Evolutionary conservation across 805 yeast species (phyloP), one percentile per base, ranked within the genome.

Genomic region (Maudiozyma barnettii): DNA sequence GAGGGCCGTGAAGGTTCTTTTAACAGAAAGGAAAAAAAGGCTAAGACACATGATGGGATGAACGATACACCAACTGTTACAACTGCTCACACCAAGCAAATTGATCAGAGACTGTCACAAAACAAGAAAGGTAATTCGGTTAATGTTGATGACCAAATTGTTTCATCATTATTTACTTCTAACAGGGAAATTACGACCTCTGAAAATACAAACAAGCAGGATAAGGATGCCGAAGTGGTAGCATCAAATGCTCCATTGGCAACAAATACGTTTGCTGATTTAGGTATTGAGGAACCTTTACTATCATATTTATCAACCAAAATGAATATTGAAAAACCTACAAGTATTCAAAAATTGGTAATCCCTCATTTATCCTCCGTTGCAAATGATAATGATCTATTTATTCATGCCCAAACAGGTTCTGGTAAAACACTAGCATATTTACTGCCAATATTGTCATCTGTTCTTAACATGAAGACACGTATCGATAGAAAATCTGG

Each of bases 351-450:
- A 66, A 75, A 87, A 53, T 68, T 83, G 5, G 93, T 84, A 0
- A 70, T 89, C 9, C 96, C 98, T 19, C 70, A 72, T 45, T 62
- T 80, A 26, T 54, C 77, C 6, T 61, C 69, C 1, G 56, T 65
- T 13, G 54, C 73, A 39, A 51, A 51, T n/a, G 68, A 74, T 19
- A 66, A 71, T 30, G 99, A 93, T 65, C 68, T 89, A 47, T 84
- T 93, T 54, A 84, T 93, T 42, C 95, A 89, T 60, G 96, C 99
- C 0, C 97, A 95, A 66, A 93, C 99, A 0, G 99, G 99, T 45
- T 90, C 98, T 0, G 99, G 99, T 65, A 93, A 93, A 65, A 93
- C 99, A 0, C 67, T 93, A 47, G 82, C 98, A 0, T 95, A 85
- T 62, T 70, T 83, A 3, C 68, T 95, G 36, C 99, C 99, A 1